Evolutionary conservation across 495 filamentous ascomycete species (phyloP).

Genomic region (Astrothelium macrocarpum): DNA sequence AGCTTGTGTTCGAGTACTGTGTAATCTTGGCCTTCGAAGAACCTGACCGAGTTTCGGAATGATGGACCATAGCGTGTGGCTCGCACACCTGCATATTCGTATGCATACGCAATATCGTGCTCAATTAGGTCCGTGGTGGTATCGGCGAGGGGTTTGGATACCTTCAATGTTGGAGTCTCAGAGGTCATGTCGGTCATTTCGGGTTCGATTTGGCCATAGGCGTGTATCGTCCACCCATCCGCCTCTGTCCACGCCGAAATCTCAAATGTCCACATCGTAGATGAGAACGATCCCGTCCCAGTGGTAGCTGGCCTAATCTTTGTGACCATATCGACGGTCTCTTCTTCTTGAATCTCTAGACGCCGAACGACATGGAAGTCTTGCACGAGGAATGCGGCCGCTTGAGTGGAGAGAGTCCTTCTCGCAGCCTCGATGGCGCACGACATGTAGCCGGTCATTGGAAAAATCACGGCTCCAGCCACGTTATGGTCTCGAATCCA

Average conservation of each 20-base stretch:
- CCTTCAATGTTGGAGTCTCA: background rate
- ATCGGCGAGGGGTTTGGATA: background rate
- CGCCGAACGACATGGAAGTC: background rate
- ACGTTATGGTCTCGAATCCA: slow-evolving; percentile 38
- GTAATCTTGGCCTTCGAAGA: background rate
- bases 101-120: background rate
- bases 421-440: slow-evolving; percentile 34
- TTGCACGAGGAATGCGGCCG: background rate
- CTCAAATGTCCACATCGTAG: background rate
- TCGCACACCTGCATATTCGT: background rate
- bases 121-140: background rate
- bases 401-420: background rate
- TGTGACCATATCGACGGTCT: background rate
- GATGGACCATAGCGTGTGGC: background rate
- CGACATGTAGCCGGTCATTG: slow-evolving; percentile 34
- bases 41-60: background rate
- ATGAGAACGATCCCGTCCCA: background rate
- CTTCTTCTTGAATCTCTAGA: background rate
- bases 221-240: background rate
- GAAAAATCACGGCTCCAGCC: slow-evolving; percentile 32
- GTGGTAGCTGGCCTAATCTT: background rate
- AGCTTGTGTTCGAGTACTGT: background rate
- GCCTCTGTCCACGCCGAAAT: background rate
- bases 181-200: background rate
- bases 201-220: background rate